Evolutionary conservation across 129 eudicot genomes (phyloP).

Genomic region (Lactuca saligna): DNA sequence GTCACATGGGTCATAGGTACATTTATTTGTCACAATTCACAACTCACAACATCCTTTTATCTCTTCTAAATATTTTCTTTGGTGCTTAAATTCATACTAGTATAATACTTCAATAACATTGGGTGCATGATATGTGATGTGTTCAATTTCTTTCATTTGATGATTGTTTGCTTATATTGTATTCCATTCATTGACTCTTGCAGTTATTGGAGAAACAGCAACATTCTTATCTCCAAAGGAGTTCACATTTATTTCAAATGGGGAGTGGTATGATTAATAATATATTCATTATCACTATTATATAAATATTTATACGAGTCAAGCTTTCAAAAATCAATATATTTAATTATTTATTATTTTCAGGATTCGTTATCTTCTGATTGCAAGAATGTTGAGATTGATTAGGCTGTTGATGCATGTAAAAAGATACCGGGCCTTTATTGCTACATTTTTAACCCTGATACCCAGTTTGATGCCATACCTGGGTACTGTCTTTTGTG

Average conservation of each 20-base stretch:
- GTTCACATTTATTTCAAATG: constrained; percentile 71
- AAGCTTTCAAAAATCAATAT: neutral
- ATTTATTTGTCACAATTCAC: too few species aligned
- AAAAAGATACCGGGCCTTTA: constrained; percentile 71
- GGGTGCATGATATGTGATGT: neutral
- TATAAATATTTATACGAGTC: neutral
- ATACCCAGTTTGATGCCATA: constrained; percentile 98
- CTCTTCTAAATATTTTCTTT: too few species aligned
- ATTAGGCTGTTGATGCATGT: constrained; percentile 96
- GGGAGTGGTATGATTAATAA: too few species aligned
- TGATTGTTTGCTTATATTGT: constrained; percentile 15
- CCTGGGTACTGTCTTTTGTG: constrained; percentile 84
- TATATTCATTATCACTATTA: too few species aligned
- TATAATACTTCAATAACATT: too few species aligned
- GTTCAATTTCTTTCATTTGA: constrained; percentile 2
- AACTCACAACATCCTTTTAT: too few species aligned
- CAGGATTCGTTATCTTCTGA: constrained; percentile 99
- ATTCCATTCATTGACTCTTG: constrained; percentile 22
- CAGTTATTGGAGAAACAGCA: constrained; percentile 95
- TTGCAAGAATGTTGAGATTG: constrained; percentile 88
- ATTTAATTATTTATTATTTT: constrained; percentile 2
- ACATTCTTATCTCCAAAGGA: constrained; percentile 69
- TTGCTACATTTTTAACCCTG: constrained; percentile 90
- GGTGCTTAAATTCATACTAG: too few species aligned
- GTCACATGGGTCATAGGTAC: constrained; percentile 94